Base-by-base conservation (phyloP, 805 yeast species). In the Geotrichum ghanense region DNA sequence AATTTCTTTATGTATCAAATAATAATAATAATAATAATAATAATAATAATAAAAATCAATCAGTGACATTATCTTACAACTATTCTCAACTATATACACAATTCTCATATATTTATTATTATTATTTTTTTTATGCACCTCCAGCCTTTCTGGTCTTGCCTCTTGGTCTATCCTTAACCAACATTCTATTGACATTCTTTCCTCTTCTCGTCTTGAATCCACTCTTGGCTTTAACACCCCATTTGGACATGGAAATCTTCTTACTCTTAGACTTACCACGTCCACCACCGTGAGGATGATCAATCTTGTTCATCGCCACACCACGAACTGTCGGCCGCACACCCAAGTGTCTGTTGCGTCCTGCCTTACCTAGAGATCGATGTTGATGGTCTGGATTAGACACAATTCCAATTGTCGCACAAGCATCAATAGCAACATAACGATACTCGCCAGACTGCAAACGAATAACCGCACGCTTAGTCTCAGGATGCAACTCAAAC, bases 211-310 rank as follows among this genome's bases (percentile, higher is more conserved):
- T 92, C 77, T 87, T 89, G 71, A 79, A 89, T 48, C 86, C 83
- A 65, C 92, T 94, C 75, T 90, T 90, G 39, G 90, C 82, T 60
- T 83, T 67, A 50, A 81, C 81, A 59, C 98, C 98, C 96, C 97
- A 90, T 64, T 94, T 94, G 47, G 95, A 84, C 72, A 83, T 86
- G 17, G 97, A 85, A 50, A 83, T 75, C 71, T 87, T 90, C 69
- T 90, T 89, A 53, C 95, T 86, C 79, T 92, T 92, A 51, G 95
- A 84, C 68, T 92, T 92, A 78, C 98, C 98, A 75, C 98, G 81
- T 70, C 98, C 98, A 81, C 98, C 98, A 74, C 98, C 98, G 61
- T 87, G 89, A 54, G 98, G 98, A 72, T 92, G 98, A 67, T 92
- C 97, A 63, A 81, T 78, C 53, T 92, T 92, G 69, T 92, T 92